Base-by-base conservation (phyloP, 441 rosid genomes). In the Aquilaria agallochum region DNA sequence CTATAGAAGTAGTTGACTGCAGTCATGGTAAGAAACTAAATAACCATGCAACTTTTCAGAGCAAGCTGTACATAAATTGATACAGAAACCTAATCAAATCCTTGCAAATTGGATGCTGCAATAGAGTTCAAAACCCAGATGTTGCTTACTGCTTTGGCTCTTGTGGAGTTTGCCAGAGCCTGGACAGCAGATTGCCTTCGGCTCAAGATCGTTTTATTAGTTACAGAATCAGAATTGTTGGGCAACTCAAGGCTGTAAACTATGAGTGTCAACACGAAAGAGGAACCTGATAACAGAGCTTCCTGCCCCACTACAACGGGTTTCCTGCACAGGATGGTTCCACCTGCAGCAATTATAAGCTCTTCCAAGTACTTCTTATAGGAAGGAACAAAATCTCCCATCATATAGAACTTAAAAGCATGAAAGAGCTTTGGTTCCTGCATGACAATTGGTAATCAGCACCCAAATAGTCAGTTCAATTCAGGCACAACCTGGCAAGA, bases 71-170 rank as follows among this genome's bases (percentile, higher is more conserved):
- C 27, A 20, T 20, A 1, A 20, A 20, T 20, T 20, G 27, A 20
- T 20, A 20, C 27, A 20, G 27, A 20, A 20, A 20, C 10, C 45
- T 40, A 40, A 40, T 40, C 45, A 57, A 55, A 50, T 45, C 50
- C 46, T 69, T 58, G 92, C 73, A 88, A 66, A 71, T 78, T 80
- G 83, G 80, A 78, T 40, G 87, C 84, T 57, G 97, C 95, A 60
- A 94, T 79, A 60, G 89, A 91, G 69, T 84, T 81, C 76, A 91
- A 72, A 76, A 94, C 75, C 99, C 99, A 94, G 33, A 79, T 70
- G 70, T 83, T 91, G 81, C 82, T 89, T 45, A 79, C 86, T 40
- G 80, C 87, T 79, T 72, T 89, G 44, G 94, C 83, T 74, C 73
- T 81, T 32, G 82, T 73, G 61, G 84, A 72, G 66, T 70, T 76